Evolutionary conservation across 2,329 filamentous ascomycete genomes (phyloP).

Genomic region (Sporothrix luriei): DNA sequence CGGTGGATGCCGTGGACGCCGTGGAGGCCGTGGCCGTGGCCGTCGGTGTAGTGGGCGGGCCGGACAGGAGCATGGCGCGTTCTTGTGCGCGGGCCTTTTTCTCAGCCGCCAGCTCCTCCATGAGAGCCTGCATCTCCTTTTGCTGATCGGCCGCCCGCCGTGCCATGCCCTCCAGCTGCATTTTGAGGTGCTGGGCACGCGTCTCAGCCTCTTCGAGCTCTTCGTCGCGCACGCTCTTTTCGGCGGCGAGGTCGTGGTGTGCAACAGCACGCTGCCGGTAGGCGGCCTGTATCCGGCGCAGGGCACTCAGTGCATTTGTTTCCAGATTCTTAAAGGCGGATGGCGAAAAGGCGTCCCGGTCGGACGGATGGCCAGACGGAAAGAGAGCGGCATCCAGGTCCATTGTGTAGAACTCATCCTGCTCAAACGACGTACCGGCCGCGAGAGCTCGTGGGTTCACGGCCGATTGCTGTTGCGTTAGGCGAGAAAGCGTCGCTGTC

Average conservation of each 20-base stretch:
- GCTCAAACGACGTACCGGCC: constrained; percentile 35
- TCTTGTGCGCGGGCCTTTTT: constrained; percentile 51
- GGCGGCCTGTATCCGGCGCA: constrained; percentile 60
- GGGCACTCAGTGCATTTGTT: constrained; percentile 57
- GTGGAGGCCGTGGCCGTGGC: constrained; percentile 25
- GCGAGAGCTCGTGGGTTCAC: constrained; percentile 31
- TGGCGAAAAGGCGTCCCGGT: constrained; percentile 59
- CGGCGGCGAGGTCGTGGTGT: constrained; percentile 55
- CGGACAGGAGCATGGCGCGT: constrained; percentile 40
- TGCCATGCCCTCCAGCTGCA: constrained; percentile 64
- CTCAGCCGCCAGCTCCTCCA: constrained; percentile 54
- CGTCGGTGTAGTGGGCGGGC: constrained; percentile 29
- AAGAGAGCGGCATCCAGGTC: constrained; percentile 60
- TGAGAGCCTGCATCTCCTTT: constrained; percentile 48
- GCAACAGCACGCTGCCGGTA: constrained; percentile 58
- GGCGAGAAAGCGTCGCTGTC: constrained; percentile 49
- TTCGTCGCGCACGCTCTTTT: constrained; percentile 57
- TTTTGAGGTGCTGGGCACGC: constrained; percentile 57
- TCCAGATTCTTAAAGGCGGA: constrained; percentile 64
- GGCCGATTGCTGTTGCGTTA: constrained; percentile 40
- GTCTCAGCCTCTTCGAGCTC: constrained; percentile 60
- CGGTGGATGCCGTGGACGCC: constrained; percentile 38
- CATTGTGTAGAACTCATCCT: constrained; percentile 60
- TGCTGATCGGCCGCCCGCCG: constrained; percentile 58
- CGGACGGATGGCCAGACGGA: constrained; percentile 48